These are phyloP conservation scores for Periconia sp. DNA, from an alignment of 2,329 filamentous ascomycete species.

Conservation along the genomic window DNA sequence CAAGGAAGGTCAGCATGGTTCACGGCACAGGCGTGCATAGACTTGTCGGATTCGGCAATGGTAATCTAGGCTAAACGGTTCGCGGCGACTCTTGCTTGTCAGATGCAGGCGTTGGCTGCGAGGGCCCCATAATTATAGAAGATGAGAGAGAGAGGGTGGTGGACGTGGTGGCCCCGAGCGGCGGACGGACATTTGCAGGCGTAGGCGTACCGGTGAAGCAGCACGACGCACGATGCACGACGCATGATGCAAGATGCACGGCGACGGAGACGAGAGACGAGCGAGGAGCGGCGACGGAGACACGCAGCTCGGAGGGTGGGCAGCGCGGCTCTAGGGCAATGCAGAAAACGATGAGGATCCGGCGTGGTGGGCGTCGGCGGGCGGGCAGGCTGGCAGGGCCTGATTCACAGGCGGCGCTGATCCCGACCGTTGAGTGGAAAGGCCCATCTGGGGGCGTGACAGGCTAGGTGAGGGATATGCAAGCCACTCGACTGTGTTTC, in stretches of 20 bases:
- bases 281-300: background rate
- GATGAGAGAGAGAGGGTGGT: background rate
- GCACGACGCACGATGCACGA: background rate
- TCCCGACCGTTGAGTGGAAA: constrained; percentile 20
- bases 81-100: constrained; percentile 14
- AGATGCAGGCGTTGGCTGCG: constrained; percentile 14
- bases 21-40: constrained; percentile 9
- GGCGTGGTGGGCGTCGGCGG: background rate
- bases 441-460: constrained; percentile 7
- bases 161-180: background rate
- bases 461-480: constrained; percentile 9
- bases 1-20: constrained; percentile 8
- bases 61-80: constrained; percentile 37
- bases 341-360: background rate
- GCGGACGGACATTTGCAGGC: too few species aligned
- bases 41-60: constrained; percentile 11
- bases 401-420: constrained; percentile 3
- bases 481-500: constrained; percentile 23
- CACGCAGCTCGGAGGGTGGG: background rate
- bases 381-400: background rate
- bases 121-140: constrained; percentile 17
- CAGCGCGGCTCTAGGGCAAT: constrained; percentile 2
- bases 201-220: background rate
- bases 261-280: too few species aligned
- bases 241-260: too few species aligned